phyloP scores from a whole-genome alignment of 208 protist genomes.

The Herpetomonas samuelpessoai region DNA sequence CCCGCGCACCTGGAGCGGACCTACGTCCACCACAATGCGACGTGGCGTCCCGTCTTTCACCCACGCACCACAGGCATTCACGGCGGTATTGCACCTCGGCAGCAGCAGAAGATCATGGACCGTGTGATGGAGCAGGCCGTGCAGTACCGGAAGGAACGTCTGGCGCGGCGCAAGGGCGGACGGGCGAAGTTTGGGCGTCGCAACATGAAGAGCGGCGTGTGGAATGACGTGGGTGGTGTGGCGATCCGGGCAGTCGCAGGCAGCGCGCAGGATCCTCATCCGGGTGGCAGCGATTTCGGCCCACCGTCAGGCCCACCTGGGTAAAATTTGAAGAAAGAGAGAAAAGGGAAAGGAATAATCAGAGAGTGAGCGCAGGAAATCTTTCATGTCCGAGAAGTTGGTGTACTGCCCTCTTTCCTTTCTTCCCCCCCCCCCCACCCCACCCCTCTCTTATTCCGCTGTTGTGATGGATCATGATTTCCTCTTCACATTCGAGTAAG shows the following conservation, averaged over 20 bases:
- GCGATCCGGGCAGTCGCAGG: constrained; percentile 40
- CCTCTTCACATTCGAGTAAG: too few species aligned
- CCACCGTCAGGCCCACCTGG: constrained; percentile 50
- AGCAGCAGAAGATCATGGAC: constrained; percentile 80
- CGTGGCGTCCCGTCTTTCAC: constrained; percentile 74
- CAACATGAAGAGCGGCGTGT: constrained; percentile 49
- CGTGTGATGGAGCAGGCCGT: constrained; percentile 59
- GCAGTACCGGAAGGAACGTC: constrained; percentile 52
- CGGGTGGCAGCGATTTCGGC: constrained; percentile 41
- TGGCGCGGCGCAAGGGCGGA: constrained; percentile 74
- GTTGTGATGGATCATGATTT: too few species aligned
- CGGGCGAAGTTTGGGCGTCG: constrained; percentile 71
- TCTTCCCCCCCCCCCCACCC: neutral
- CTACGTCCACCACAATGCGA: constrained; percentile 82
- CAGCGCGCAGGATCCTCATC: constrained; percentile 30
- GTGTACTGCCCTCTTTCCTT: neutral
- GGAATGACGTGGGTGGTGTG: constrained; percentile 76
- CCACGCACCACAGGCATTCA: constrained; percentile 54
- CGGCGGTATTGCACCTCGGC: constrained; percentile 59
- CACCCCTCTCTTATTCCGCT: neutral
- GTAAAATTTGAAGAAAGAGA: constrained; percentile 20
- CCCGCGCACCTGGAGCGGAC: constrained; percentile 74
- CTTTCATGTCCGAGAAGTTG: too few species aligned
- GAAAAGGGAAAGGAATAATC: too few species aligned
- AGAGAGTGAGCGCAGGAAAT: too few species aligned